Base-by-base conservation (phyloP, 306 rosid genomes). In the Neltuma alba region DNA sequence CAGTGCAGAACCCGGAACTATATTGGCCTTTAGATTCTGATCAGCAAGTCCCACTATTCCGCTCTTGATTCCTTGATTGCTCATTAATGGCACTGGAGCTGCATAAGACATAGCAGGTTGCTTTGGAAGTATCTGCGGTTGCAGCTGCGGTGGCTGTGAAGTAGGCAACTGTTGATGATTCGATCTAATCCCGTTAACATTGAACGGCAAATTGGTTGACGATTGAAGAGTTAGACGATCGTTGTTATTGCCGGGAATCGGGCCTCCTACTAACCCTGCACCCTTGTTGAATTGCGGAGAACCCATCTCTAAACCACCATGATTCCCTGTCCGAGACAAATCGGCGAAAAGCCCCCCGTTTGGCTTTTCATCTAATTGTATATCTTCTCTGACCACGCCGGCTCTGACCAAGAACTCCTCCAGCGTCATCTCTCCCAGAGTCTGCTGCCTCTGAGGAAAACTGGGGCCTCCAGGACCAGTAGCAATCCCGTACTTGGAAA, bases 301-400 rank as follows among this genome's bases (percentile, higher is more conserved):
- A 45, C 68, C 92, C 36, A 92, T 71, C 30, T 85, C 96, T 21
- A 91, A 83, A 48, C 74, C 86, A 13, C 65, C 52, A 36, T 78
- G 76, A 31, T 83, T 87, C 16, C 60, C 86, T 9, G 61, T 75
- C 38, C 85, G 82, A 52, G 88, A 52, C 15, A 88, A 81, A 64
- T 89, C 93, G 5, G 88, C 80, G 23, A 88, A 90, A 20, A 85
- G 80, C 7, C 54, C 89, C 66, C 80, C 83, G 65, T 87, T 87
- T 18, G 82, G 85, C 69, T 86, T 88, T 21, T 41, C 78, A 28
- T 16, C 76, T 61, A 85, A 20, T 42, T 83, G 94, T 45, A 78
- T 74, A 42, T 93, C 98, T 80, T 96, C 99, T 42, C 98, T 88
- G n/a, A 90, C 97, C 66, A 93, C 98, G 27, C 99, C 99, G 52